Percentiles rank a stretch among this genome's conserved stretches.
Evolutionary conservation across 208 protist species (phyloP).

Genomic region (Crithidia fasciculata): DNA sequence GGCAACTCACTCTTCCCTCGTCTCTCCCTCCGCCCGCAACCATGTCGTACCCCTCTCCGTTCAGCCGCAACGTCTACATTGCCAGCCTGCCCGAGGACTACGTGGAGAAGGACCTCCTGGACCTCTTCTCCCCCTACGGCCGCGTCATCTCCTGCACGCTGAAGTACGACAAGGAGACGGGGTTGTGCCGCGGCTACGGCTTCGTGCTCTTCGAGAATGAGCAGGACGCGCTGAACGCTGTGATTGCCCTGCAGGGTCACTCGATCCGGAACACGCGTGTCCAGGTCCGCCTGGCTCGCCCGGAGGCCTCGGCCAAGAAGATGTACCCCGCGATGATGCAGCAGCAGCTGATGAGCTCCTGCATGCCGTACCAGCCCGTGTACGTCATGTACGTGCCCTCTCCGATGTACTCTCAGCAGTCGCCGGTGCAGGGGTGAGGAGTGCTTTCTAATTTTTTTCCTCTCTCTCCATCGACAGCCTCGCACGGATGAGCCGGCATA

Average conservation of each 20-base stretch:
- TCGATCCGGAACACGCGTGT: conserved; percentile 68
- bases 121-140: conserved; percentile 76
- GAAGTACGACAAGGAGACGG: conserved; percentile 69
- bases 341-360: conserved; percentile 49
- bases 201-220: conserved; percentile 85
- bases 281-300: conserved; percentile 83
- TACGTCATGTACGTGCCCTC: conserved; percentile 57
- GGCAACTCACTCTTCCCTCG: neutral
- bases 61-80: conserved; percentile 88
- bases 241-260: conserved; percentile 71
- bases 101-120: conserved; percentile 68
- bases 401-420: conserved; percentile 32
- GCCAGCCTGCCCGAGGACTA: conserved; percentile 80
- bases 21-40: neutral
- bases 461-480: neutral
- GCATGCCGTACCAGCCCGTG: conserved; percentile 49
- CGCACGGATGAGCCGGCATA: conserved; percentile 13
- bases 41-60: conserved; percentile 63
- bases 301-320: conserved; percentile 80
- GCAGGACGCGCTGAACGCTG: conserved; percentile 58
- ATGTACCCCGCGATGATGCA: conserved; percentile 67
- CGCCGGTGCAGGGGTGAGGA: conserved; percentile 28
- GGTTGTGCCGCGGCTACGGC: conserved; percentile 83
- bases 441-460: neutral
- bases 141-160: conserved; percentile 68